A percentile compares a stretch with the other conserved stretches of the same genome.
Conservation (phyloP, 2,329 filamentous ascomycete genomes). For the Daldinia sp. region DNA sequence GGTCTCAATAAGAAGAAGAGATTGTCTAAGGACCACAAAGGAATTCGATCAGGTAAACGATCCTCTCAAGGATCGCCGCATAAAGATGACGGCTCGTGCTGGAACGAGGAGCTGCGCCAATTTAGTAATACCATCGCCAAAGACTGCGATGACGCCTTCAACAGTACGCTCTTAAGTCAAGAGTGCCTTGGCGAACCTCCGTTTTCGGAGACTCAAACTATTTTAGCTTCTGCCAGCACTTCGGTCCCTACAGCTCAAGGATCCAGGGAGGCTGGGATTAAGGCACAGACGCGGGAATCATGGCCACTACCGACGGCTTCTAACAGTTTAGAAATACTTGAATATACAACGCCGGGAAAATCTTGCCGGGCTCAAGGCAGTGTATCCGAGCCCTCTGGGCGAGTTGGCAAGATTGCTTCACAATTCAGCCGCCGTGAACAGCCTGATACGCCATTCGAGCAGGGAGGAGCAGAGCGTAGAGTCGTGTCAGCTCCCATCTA, state of each 20-base stretch:
- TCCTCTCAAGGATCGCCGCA: slow-evolving; percentile 40
- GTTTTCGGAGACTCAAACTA: slow-evolving; percentile 4
- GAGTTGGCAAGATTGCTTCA: slow-evolving; percentile 27
- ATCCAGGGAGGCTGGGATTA: slow-evolving; percentile 16
- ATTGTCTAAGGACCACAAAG: slow-evolving; percentile 18
- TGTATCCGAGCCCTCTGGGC: slow-evolving; percentile 18
- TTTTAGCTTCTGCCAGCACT: slow-evolving; percentile 20
- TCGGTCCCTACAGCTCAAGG: slow-evolving; percentile 22
- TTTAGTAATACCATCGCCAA: slow-evolving; percentile 87
- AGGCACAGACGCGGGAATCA: slow-evolving; percentile 51
- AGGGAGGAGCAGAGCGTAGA: slow-evolving; percentile 53
- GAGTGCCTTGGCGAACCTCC: slow-evolving; percentile 29
- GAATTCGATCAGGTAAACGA: slow-evolving; percentile 29
- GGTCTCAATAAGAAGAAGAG: slow-evolving; percentile 36
- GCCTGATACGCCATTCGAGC: slow-evolving; percentile 21
- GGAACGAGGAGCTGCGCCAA: slow-evolving; percentile 80
- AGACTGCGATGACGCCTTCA: slow-evolving; percentile 93
- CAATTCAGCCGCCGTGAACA: slow-evolving; percentile 31
- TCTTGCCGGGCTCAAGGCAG: slow-evolving; percentile 9
- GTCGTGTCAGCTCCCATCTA: slow-evolving; percentile 61
- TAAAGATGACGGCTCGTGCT: slow-evolving; percentile 42
- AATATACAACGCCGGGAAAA: slow-evolving; percentile 37
- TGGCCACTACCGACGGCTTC: slow-evolving; percentile 61
- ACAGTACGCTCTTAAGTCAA: slow-evolving; percentile 61
- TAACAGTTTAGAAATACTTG: slow-evolving; percentile 41